phyloP scores from a whole-genome alignment of 2,329 filamentous ascomycete species.

The Trichophyton simii region DNA sequence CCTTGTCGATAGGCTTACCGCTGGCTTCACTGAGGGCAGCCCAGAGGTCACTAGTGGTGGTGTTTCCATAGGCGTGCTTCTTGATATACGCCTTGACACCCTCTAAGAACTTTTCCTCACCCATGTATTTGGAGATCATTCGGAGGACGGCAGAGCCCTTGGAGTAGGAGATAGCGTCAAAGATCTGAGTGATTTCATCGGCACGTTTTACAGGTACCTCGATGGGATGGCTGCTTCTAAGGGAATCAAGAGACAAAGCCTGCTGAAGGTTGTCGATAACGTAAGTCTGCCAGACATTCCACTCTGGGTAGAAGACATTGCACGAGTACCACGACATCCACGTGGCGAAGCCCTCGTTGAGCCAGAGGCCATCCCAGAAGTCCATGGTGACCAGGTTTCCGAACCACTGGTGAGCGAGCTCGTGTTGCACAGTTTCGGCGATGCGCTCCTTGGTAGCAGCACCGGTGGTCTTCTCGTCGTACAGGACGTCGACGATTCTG shows the following conservation, averaged over 20 bases:
- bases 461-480: constrained; percentile 83
- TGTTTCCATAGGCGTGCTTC: constrained; percentile 95
- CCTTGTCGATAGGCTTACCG: constrained; percentile 75
- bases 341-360: constrained; percentile 86
- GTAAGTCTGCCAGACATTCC: constrained; percentile 95
- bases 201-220: constrained; percentile 92
- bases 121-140: constrained; percentile 93
- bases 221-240: constrained; percentile 90
- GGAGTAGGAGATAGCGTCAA: constrained; percentile 93
- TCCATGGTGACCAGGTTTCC: constrained; percentile 97
- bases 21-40: constrained; percentile 74
- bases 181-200: constrained; percentile 96
- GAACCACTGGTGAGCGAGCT: constrained; percentile 96
- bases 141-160: constrained; percentile 92
- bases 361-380: constrained; percentile 95
- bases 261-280: constrained; percentile 86
- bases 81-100: constrained; percentile 83
- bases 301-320: constrained; percentile 91
- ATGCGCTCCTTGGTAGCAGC: constrained; percentile 84
- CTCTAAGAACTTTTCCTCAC: constrained; percentile 85
- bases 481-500: constrained; percentile 76
- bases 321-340: constrained; percentile 93
- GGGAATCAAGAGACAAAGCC: constrained; percentile 73
- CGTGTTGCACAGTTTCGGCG: constrained; percentile 91
- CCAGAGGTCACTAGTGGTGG: constrained; percentile 83